phyloP scores from a whole-genome alignment of 805 yeast species.

The Cyberlindnera saturnus region DNA sequence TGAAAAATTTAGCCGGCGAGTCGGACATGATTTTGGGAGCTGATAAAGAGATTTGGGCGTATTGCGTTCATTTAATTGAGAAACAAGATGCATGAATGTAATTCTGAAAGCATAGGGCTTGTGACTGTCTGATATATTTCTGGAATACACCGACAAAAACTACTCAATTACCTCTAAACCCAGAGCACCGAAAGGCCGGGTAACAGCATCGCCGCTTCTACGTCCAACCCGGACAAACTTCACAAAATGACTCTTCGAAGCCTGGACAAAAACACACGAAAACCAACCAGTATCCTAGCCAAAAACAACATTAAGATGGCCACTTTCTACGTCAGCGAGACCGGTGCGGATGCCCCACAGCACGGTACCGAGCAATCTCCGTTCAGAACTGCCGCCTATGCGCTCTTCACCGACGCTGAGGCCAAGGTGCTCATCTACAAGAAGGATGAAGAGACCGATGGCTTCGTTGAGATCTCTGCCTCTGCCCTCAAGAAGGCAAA shows the following conservation, averaged over 20 bases:
- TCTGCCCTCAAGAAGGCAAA: conserved; percentile 94
- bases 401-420: conserved; percentile 39
- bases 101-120: no score
- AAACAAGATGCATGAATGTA: no score
- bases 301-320: conserved; percentile 14
- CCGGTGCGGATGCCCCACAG: conserved; percentile 58
- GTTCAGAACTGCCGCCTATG: conserved; percentile 79
- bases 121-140: no score
- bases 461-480: conserved; percentile 73
- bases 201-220: no score
- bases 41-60: no score
- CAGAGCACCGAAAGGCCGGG: no score
- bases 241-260: no score
- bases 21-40: not conserved
- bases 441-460: conserved; percentile 38
- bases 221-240: no score
- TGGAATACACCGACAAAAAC: no score
- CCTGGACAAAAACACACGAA: not conserved
- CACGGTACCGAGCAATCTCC: conserved; percentile 72
- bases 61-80: no score
- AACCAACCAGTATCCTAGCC: not conserved
- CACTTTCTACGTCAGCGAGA: conserved; percentile 64
- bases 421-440: conserved; percentile 57
- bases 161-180: no score
- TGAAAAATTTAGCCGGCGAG: no score